A percentile compares a stretch with the other conserved stretches of the same genome.
Conservation (phyloP, 2,329 filamentous ascomycete genomes). For the Aureobasidium mangrovei region DNA sequence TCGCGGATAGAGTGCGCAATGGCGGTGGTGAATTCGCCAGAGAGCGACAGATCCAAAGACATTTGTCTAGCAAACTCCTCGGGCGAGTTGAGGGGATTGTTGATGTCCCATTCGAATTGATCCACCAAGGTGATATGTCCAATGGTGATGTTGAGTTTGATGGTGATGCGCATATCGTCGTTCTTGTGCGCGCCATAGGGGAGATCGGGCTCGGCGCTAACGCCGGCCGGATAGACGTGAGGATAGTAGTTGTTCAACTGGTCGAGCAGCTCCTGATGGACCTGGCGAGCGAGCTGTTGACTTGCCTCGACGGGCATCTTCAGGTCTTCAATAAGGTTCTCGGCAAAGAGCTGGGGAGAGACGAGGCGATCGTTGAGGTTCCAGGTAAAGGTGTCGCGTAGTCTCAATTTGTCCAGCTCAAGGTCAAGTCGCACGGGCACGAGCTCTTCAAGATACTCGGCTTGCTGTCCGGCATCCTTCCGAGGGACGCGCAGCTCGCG, state of each 20-base stretch:
- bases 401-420: slow-evolving; percentile 88
- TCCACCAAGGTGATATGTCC: slow-evolving; percentile 89
- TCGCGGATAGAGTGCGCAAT: slow-evolving; percentile 97
- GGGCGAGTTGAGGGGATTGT: slow-evolving; percentile 85
- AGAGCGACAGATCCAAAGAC: slow-evolving; percentile 80
- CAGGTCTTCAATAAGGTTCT: slow-evolving; percentile 81
- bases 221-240: slow-evolving; percentile 80
- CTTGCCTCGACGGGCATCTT: slow-evolving; percentile 60
- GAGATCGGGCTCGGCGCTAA: slow-evolving; percentile 78
- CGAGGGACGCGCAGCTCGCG: slow-evolving; percentile 63
- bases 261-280: slow-evolving; percentile 79
- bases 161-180: slow-evolving; percentile 92
- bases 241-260: slow-evolving; percentile 92
- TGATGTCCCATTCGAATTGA: slow-evolving; percentile 99
- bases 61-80: slow-evolving; percentile 90
- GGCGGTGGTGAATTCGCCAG: slow-evolving; percentile 91
- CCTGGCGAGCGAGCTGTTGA: slow-evolving; percentile 61
- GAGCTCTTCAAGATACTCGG: slow-evolving; percentile 82
- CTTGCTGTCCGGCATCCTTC: slow-evolving; percentile 75
- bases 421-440: slow-evolving; percentile 88
- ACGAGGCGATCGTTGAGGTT: slow-evolving; percentile 88
- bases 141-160: slow-evolving; percentile 97
- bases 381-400: slow-evolving; percentile 97
- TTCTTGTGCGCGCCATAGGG: slow-evolving; percentile 96
- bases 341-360: slow-evolving; percentile 70